These are phyloP conservation scores for Hortaea werneckii DNA, from an alignment of 2,329 filamentous ascomycete genomes.

Conservation along the genomic window DNA sequence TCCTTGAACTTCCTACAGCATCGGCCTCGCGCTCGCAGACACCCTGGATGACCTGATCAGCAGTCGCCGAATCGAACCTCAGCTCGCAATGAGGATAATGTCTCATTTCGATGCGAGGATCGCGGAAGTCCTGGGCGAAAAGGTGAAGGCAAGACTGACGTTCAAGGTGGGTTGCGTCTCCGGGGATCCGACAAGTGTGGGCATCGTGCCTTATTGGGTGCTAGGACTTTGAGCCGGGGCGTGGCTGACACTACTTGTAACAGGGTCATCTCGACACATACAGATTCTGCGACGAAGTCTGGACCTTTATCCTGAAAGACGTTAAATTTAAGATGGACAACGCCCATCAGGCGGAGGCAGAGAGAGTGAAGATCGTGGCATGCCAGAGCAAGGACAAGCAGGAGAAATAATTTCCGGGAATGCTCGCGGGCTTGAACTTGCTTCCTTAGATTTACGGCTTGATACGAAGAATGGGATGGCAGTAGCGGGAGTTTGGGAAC, in stretches of 20 bases:
- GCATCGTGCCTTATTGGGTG: neutral
- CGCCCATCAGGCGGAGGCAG: constrained; percentile 59
- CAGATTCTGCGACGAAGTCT: constrained; percentile 98
- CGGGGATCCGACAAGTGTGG: no score
- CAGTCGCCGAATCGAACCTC: constrained; percentile 88
- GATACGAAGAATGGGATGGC: no score
- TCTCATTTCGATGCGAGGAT: constrained; percentile 91
- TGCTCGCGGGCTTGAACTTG: neutral
- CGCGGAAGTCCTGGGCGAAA: constrained; percentile 80
- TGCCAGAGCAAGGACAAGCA: constrained; percentile 72
- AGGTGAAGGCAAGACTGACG: constrained; percentile 78
- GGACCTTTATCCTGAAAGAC: constrained; percentile 98
- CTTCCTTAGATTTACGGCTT: no score
- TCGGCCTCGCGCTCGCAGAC: constrained; percentile 87
- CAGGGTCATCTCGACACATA: constrained; percentile 96
- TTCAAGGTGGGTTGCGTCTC: constrained; percentile 65
- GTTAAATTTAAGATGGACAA: constrained; percentile 94
- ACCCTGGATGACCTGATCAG: constrained; percentile 95
- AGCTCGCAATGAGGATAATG: constrained; percentile 97
- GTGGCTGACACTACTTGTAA: neutral
- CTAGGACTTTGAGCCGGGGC: neutral
- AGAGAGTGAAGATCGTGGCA: constrained; percentile 97
- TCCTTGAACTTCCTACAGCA: constrained; percentile 43
- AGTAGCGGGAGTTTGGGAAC: no score
- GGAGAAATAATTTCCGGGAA: constrained; percentile 17